These are phyloP conservation scores for Leccinum disarticulatum DNA, from an alignment of 768 basidiomycete species.

Conservation along the genomic window DNA sequence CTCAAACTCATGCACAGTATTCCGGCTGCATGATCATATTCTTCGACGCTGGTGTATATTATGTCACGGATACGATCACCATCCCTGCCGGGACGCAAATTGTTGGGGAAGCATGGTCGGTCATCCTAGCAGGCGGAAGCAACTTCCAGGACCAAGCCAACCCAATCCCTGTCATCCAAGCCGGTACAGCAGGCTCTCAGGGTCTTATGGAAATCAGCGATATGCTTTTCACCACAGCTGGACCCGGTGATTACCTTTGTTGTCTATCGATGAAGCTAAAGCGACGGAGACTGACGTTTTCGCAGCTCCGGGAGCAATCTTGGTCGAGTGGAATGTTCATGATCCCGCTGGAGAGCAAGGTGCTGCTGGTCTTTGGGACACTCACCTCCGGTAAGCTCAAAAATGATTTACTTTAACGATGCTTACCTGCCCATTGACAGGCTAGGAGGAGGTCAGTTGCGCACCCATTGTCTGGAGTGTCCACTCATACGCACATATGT, in stretches of 20 bases:
- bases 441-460: constrained; percentile 27
- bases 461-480: not conserved
- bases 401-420: not conserved
- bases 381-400: constrained; percentile 35
- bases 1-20: constrained; percentile 40
- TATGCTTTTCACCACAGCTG: constrained; percentile 58
- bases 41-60: constrained; percentile 65
- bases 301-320: constrained; percentile 44
- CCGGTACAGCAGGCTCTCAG: constrained; percentile 44
- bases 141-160: constrained; percentile 39
- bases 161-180: constrained; percentile 42
- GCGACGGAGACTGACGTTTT: not conserved
- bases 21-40: constrained; percentile 77
- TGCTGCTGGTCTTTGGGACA: constrained; percentile 55
- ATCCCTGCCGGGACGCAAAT: constrained; percentile 48
- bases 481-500: too few species aligned
- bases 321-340: constrained; percentile 62
- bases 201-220: constrained; percentile 64
- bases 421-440: constrained; percentile 6
- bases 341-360: constrained; percentile 52
- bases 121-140: constrained; percentile 44
- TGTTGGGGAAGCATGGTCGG: constrained; percentile 52
- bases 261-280: not conserved
- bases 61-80: constrained; percentile 44
- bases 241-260: constrained; percentile 34